phyloP scores from a whole-genome alignment of 2,329 filamentous ascomycete genomes.

The Teratosphaeria pseudoeucalypti region DNA sequence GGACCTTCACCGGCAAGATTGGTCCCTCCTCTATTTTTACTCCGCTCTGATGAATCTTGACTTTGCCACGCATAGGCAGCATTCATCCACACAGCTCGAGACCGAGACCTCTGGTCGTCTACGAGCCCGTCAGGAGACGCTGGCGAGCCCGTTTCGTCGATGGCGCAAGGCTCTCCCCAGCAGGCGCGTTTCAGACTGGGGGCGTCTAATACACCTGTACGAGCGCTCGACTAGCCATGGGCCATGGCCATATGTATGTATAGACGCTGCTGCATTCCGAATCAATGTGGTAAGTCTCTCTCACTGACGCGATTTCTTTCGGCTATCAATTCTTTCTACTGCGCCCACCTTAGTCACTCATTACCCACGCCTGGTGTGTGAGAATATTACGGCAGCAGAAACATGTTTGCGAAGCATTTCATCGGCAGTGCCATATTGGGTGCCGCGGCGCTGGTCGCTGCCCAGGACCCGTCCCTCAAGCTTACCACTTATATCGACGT shows the following conservation, averaged over 20 bases:
- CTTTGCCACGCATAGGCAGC: too few species aligned
- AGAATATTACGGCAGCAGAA: not conserved
- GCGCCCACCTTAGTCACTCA: not conserved
- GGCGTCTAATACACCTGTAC: not conserved
- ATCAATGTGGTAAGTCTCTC: not conserved
- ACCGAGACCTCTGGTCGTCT: too few species aligned
- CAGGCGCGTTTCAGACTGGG: not conserved
- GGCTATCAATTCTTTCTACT: not conserved
- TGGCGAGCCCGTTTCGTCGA: too few species aligned
- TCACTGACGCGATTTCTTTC: not conserved
- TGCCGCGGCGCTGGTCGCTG: slow-evolving; percentile 20
- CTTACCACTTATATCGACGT: slow-evolving; percentile 33
- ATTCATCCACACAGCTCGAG: too few species aligned
- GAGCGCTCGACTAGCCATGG: not conserved
- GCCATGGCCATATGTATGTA: not conserved
- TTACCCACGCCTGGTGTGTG: not conserved
- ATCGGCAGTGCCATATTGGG: not conserved
- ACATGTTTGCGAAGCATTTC: not conserved
- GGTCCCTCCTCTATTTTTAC: too few species aligned
- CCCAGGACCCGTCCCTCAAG: slow-evolving; percentile 31
- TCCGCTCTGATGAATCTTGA: too few species aligned
- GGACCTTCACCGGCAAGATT: too few species aligned
- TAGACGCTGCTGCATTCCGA: not conserved
- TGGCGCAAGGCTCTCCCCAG: too few species aligned
- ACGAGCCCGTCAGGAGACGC: too few species aligned